phyloP scores from a whole-genome alignment of 106 monocot genomes.

The Iris macrosiphon region DNA sequence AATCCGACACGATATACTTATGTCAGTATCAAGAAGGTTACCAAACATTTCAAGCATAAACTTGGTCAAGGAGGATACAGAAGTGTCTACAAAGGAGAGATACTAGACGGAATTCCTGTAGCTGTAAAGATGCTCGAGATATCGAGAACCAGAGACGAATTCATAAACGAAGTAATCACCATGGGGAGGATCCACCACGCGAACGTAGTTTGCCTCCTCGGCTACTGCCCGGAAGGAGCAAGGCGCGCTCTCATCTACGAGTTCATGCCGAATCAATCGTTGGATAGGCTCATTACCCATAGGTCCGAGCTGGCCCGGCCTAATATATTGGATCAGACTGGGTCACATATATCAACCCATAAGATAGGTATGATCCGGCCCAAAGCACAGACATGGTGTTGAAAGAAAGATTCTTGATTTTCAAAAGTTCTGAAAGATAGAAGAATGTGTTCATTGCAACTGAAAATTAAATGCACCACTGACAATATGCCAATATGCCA shows the following conservation, averaged over 20 bases:
- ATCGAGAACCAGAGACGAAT: slow-evolving; percentile 1
- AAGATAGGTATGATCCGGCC: no score
- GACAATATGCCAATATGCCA: no score
- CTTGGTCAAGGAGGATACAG: slow-evolving; percentile 11
- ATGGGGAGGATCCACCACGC: slow-evolving; percentile 12
- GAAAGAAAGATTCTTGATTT: no score
- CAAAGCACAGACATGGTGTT: no score
- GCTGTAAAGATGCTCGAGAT: slow-evolving; percentile 5
- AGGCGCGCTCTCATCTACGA: slow-evolving; percentile 7
- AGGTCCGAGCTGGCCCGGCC: no score
- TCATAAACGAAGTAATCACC: slow-evolving; percentile 8
- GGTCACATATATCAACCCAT: no score
- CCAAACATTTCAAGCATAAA: slow-evolving; percentile 11
- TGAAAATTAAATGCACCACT: no score
- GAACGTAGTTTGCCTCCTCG: background rate
- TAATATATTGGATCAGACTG: no score
- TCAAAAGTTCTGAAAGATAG: no score
- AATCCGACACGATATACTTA: slow-evolving; percentile 4
- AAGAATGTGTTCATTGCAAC: no score
- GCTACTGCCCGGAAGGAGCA: slow-evolving; percentile 3
- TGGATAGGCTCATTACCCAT: slow-evolving; percentile 10
- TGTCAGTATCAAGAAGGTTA: slow-evolving; percentile 1
- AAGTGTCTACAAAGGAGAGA: slow-evolving; percentile 16
- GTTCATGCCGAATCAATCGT: slow-evolving; percentile 12
- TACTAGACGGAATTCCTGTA: slow-evolving; percentile 8